Percentiles rank a stretch among this genome's conserved stretches.
These are phyloP conservation scores for Boletellus sp. DNA, from an alignment of 1,284 basidiomycete genomes.

Conservation along the genomic window DNA sequence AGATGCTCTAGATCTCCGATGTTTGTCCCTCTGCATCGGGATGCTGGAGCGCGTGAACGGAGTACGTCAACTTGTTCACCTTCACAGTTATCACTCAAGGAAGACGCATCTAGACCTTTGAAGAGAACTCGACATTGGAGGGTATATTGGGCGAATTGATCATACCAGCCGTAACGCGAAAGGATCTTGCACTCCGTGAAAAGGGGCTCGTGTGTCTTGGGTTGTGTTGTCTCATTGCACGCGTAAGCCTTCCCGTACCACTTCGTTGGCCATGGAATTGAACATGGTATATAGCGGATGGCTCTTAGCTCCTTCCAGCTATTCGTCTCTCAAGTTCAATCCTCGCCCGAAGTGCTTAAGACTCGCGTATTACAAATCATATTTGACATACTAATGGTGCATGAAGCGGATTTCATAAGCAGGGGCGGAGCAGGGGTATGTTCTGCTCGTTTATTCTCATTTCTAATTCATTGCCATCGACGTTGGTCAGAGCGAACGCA, in stretches of 20 bases:
- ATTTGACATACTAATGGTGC: slow-evolving; percentile 89
- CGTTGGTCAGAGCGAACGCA: slow-evolving; percentile 55
- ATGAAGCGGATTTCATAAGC: slow-evolving; percentile 76
- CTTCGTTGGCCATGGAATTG: background rate
- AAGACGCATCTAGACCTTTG: slow-evolving; percentile 59
- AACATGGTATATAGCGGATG: slow-evolving; percentile 60
- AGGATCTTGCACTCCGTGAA: slow-evolving; percentile 81
- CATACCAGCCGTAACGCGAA: slow-evolving; percentile 85
- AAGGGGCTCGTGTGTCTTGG: slow-evolving; percentile 85
- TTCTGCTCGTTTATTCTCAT: background rate
- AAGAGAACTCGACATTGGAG: slow-evolving; percentile 92
- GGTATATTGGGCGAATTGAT: slow-evolving; percentile 89
- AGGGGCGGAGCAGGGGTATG: slow-evolving; percentile 50
- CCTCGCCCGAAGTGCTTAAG: slow-evolving; percentile 75
- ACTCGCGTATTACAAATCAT: slow-evolving; percentile 82
- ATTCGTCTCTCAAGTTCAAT: slow-evolving; percentile 83
- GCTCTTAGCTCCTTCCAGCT: slow-evolving; percentile 89
- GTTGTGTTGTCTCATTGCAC: slow-evolving; percentile 88
- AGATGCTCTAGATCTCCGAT: slow-evolving; percentile 78
- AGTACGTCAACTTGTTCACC: slow-evolving; percentile 43
- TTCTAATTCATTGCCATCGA: background rate
- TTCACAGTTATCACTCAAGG: background rate
- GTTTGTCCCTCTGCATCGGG: slow-evolving; percentile 84
- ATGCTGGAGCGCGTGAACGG: slow-evolving; percentile 91
- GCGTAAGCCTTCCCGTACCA: slow-evolving; percentile 37